phyloP scores from a whole-genome alignment of 257 asterid genomes.

The Apocynum venetum region DNA sequence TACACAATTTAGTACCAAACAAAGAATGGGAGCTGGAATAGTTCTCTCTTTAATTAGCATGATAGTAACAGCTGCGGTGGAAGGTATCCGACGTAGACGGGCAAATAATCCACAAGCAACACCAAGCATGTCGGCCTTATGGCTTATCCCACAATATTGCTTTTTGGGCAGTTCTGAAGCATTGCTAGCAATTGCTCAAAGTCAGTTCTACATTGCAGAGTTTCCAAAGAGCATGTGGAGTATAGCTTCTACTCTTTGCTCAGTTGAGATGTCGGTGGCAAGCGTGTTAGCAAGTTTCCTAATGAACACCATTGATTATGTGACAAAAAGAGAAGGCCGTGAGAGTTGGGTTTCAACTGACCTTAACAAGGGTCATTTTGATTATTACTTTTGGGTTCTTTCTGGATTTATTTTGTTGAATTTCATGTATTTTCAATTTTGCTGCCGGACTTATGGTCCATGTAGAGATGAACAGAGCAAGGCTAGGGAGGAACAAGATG shows the following conservation, averaged over 20 bases:
- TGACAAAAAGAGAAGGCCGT: slow-evolving; percentile 38
- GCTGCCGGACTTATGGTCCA: background rate
- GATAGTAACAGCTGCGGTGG: slow-evolving; percentile 46
- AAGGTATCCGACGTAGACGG: slow-evolving; percentile 29
- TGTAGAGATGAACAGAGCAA: background rate
- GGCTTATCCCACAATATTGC: slow-evolving; percentile 61
- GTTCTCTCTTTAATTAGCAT: slow-evolving; percentile 47
- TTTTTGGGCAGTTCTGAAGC: slow-evolving; percentile 61
- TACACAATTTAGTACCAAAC: slow-evolving; percentile 29
- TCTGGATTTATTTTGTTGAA: background rate
- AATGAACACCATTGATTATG: slow-evolving; percentile 32
- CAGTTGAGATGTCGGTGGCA: slow-evolving; percentile 39
- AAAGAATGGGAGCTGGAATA: slow-evolving; percentile 63
- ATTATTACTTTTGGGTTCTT: background rate
- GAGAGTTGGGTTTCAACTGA: slow-evolving; percentile 65
- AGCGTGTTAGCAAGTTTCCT: slow-evolving; percentile 50
- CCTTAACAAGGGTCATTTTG: slow-evolving; percentile 55
- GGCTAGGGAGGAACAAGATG: background rate
- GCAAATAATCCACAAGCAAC: slow-evolving; percentile 19
- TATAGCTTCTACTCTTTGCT: slow-evolving; percentile 46
- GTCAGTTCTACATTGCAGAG: slow-evolving; percentile 63
- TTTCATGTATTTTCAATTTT: background rate
- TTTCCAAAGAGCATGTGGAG: slow-evolving; percentile 74
- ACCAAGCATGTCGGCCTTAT: slow-evolving; percentile 50
- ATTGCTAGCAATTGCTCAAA: slow-evolving; percentile 43